These are phyloP conservation scores for Diutina ranongensis DNA, from an alignment of 1,139 yeast species.

Conservation along the genomic window DNA sequence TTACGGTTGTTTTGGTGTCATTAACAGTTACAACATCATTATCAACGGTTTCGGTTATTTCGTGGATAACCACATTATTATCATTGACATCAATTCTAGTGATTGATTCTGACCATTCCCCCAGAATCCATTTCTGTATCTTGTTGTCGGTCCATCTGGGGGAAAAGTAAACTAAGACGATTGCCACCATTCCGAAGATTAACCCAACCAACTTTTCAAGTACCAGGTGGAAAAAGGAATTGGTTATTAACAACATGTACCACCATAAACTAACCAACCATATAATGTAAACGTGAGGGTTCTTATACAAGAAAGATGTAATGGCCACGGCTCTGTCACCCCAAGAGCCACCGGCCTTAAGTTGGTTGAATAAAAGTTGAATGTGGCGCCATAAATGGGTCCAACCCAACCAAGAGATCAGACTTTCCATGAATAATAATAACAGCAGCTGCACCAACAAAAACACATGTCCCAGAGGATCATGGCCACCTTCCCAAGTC, in stretches of 20 bases:
- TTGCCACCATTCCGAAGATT: slow-evolving; percentile 43
- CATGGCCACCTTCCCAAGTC: slow-evolving; percentile 86
- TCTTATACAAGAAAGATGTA: slow-evolving; percentile 13
- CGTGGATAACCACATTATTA: too few relatives aligned
- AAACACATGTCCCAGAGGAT: slow-evolving; percentile 92
- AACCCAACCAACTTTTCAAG: slow-evolving; percentile 63
- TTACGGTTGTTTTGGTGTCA: too few relatives aligned
- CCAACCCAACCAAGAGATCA: slow-evolving; percentile 27
- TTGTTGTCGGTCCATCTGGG: slow-evolving; percentile 15
- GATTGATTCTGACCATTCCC: too few relatives aligned
- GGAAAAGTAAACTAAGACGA: slow-evolving; percentile 24
- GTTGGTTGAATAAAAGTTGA: too few relatives aligned
- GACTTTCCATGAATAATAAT: slow-evolving; percentile 56
- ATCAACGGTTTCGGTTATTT: too few relatives aligned
- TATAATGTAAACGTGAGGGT: slow-evolving; percentile 35
- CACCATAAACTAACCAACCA: slow-evolving; percentile 53
- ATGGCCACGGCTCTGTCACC: slow-evolving; percentile 6
- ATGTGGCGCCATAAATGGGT: slow-evolving; percentile 4
- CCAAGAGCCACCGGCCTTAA: background rate
- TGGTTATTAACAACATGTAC: slow-evolving; percentile 82
- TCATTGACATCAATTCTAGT: too few relatives aligned
- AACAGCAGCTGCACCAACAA: slow-evolving; percentile 62
- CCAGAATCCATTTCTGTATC: background rate
- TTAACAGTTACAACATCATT: too few relatives aligned
- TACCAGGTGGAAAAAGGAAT: slow-evolving; percentile 74